Percentiles rank a stretch among this genome's conserved stretches.
These are phyloP conservation scores for Avena eriantha DNA, from an alignment of 176 grass and related monocot genomes.

Conservation along the genomic window DNA sequence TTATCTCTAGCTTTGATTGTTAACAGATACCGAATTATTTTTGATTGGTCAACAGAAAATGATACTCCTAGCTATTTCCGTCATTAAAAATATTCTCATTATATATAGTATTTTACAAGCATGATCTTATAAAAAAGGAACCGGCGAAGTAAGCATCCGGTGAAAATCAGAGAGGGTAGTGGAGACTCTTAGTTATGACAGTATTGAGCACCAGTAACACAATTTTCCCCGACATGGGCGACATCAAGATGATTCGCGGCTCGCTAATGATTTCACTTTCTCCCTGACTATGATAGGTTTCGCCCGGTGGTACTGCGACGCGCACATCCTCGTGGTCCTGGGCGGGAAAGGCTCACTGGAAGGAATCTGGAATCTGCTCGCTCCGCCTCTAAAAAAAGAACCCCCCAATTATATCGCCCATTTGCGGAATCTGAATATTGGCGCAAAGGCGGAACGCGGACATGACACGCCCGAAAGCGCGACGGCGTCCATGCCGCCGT, in stretches of 20 bases:
- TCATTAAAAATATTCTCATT: background rate
- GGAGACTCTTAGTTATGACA: background rate
- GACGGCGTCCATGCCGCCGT: conserved; percentile 27
- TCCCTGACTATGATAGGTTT: background rate
- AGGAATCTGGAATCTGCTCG: conserved; percentile 63
- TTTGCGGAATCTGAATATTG: conserved; percentile 64
- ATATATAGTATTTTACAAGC: background rate
- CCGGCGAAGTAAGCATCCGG: background rate
- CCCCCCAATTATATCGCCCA: conserved; percentile 55
- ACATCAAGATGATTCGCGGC: background rate
- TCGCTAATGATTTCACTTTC: background rate
- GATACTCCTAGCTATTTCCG: background rate
- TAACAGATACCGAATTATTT: background rate
- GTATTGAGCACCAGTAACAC: conserved; percentile 11
- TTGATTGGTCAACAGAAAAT: background rate
- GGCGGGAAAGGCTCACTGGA: conserved; percentile 35
- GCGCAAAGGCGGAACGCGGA: conserved; percentile 23
- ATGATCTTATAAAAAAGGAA: background rate
- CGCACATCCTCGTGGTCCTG: conserved; percentile 49
- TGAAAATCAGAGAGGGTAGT: background rate
- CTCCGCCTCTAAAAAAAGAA: conserved; percentile 33
- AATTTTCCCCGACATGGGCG: background rate
- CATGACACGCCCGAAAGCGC: conserved; percentile 51
- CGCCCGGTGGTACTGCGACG: conserved; percentile 39
- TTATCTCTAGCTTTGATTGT: background rate